A percentile compares a stretch with the other conserved stretches of the same genome.
Evolutionary conservation across 495 filamentous ascomycete species (phyloP).

Genomic region (Amorphotheca resinae): DNA sequence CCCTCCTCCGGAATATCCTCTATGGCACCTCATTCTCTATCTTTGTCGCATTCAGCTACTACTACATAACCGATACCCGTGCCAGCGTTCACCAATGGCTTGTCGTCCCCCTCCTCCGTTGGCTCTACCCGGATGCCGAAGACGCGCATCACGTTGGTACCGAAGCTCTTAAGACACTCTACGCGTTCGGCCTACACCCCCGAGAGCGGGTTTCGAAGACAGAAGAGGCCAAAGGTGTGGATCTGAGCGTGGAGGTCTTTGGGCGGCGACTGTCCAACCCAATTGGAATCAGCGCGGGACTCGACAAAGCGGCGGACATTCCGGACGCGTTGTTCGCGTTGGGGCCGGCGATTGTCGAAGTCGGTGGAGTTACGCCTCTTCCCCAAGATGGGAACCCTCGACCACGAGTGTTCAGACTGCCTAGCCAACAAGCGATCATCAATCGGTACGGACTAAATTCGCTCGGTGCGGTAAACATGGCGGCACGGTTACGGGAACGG

Average conservation of each 20-base stretch:
- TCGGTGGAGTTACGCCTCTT: constrained; percentile 76
- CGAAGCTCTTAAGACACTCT: constrained; percentile 52
- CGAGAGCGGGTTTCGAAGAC: constrained; percentile 47
- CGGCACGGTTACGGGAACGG: constrained; percentile 62
- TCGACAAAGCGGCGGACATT: constrained; percentile 88
- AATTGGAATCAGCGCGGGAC: constrained; percentile 80
- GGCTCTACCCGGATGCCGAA: constrained; percentile 71
- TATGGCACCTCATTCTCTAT: constrained; percentile 44
- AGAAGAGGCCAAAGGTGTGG: constrained; percentile 6
- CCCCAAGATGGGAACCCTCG: constrained; percentile 79
- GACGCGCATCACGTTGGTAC: constrained; percentile 77
- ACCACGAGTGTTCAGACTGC: constrained; percentile 78
- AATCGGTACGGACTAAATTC: constrained; percentile 95
- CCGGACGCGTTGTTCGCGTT: constrained; percentile 70
- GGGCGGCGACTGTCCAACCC: constrained; percentile 70
- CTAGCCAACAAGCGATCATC: constrained; percentile 70
- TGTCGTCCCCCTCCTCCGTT: constrained; percentile 60
- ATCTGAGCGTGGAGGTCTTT: constrained; percentile 50
- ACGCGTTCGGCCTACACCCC: constrained; percentile 53
- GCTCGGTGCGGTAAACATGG: constrained; percentile 75
- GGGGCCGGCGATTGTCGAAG: constrained; percentile 73
- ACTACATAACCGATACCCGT: constrained; percentile 84
- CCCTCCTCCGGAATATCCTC: constrained; percentile 35
- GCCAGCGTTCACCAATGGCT: constrained; percentile 73
- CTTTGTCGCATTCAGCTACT: constrained; percentile 41